Percentiles rank a stretch among this genome's conserved stretches.
These are phyloP conservation scores for Echinochloa phyllopogon DNA, from an alignment of 176 grass and related monocot genomes.

Conservation along the genomic window DNA sequence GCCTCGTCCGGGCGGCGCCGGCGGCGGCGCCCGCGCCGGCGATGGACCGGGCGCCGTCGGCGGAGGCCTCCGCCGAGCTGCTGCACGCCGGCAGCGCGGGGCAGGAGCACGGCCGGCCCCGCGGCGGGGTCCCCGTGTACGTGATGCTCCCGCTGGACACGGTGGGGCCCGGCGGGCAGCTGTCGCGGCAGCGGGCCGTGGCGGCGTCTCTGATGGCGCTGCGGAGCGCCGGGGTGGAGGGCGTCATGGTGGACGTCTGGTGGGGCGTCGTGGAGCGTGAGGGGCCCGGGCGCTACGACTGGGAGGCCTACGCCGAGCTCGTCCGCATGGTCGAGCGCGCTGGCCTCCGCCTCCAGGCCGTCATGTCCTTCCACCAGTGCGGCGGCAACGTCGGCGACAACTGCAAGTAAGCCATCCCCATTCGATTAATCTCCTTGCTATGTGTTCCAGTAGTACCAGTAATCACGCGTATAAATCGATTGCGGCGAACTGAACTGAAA, in stretches of 20 bases:
- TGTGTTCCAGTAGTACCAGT: background rate
- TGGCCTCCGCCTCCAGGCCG: constrained; percentile 80
- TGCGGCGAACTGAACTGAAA: background rate
- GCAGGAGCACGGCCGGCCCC: background rate
- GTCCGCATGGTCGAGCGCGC: constrained; percentile 83
- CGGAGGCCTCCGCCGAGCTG: constrained; percentile 24
- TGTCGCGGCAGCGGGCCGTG: constrained; percentile 58
- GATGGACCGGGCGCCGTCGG: constrained; percentile 1
- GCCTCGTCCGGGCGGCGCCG: constrained; percentile 15
- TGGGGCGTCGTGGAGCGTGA: constrained; percentile 91
- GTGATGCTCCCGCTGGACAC: constrained; percentile 98
- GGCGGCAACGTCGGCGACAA: constrained; percentile 95
- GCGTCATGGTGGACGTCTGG: constrained; percentile 98
- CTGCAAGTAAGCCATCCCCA: constrained; percentile 70
- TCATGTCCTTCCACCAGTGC: constrained; percentile 98
- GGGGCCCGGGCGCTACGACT: constrained; percentile 70
- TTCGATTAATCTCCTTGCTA: background rate
- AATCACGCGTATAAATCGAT: background rate
- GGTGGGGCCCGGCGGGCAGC: constrained; percentile 52
- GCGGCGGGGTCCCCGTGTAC: constrained; percentile 68
- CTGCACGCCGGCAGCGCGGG: constrained; percentile 34
- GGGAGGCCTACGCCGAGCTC: constrained; percentile 87
- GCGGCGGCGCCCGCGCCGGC: background rate
- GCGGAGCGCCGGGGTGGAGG: constrained; percentile 83
- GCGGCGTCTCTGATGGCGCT: constrained; percentile 84